phyloP scores from a whole-genome alignment of 2,329 filamentous ascomycete species.

The Cadophora sp. region DNA sequence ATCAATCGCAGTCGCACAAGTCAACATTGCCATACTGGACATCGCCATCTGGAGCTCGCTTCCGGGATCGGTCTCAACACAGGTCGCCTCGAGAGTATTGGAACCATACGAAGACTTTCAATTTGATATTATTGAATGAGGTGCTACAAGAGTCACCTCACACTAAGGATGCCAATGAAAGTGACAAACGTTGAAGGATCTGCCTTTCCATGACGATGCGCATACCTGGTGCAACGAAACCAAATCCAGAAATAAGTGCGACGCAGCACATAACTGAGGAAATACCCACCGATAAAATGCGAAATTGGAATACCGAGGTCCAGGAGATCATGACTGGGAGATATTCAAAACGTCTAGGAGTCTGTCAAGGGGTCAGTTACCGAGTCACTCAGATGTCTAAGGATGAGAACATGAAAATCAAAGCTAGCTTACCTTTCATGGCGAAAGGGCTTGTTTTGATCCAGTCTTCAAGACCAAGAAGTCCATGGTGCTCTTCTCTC shows the following conservation, averaged over 20 bases:
- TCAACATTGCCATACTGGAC: no score
- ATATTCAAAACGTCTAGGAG: neutral
- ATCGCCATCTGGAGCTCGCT: no score
- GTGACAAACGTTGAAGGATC: neutral
- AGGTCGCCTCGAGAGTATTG: no score
- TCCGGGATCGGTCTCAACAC: no score
- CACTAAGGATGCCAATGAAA: neutral
- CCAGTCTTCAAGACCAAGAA: constrained; percentile 54
- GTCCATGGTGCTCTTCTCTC: constrained; percentile 50
- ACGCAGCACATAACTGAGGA: neutral
- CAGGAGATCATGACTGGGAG: neutral
- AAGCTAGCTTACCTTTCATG: neutral
- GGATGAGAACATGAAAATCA: neutral
- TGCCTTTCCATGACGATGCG: neutral
- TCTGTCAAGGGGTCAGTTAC: neutral
- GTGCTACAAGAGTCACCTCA: neutral
- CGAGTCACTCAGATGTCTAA: neutral
- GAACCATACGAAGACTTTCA: no score
- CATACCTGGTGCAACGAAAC: neutral
- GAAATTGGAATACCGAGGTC: neutral
- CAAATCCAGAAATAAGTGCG: neutral
- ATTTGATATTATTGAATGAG: neutral
- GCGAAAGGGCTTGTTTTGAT: constrained; percentile 47
- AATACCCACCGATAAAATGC: neutral
- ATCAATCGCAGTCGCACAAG: no score